phyloP scores from a whole-genome alignment of 371 early-diverging fungal species.

The Mucor lusitanicus region DNA sequence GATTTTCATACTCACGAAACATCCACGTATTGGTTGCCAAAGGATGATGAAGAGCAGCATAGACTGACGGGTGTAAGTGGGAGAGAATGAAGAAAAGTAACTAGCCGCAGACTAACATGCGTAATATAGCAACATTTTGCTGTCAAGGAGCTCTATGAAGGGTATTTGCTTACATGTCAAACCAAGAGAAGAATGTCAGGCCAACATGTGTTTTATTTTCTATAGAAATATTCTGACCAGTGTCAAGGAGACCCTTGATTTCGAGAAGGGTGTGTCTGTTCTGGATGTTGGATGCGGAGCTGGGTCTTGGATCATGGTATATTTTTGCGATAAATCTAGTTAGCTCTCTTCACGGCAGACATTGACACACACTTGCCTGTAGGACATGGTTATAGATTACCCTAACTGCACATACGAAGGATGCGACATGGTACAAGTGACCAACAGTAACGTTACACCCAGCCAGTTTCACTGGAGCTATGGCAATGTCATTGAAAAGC shows the following conservation, averaged over 20 bases:
- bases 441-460: slow-evolving; percentile 5
- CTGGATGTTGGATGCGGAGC: slow-evolving; percentile 25
- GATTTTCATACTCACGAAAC: slow-evolving; percentile 25
- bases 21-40: slow-evolving; percentile 21
- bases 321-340: background rate
- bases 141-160: slow-evolving; percentile 15
- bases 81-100: no score
- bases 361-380: background rate
- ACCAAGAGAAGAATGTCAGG: background rate
- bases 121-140: slow-evolving; percentile 22
- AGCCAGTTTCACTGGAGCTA: slow-evolving; percentile 8
- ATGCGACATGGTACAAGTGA: slow-evolving; percentile 17
- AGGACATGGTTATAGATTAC: slow-evolving; percentile 20
- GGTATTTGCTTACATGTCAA: slow-evolving; percentile 3
- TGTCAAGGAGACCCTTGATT: background rate
- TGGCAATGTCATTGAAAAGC: slow-evolving; percentile 19
- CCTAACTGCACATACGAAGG: slow-evolving; percentile 15
- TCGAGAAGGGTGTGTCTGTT: slow-evolving; percentile 3
- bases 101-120: background rate
- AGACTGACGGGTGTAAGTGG: slow-evolving; percentile 14
- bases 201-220: background rate
- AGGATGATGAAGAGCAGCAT: slow-evolving; percentile 21
- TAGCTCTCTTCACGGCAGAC: background rate
- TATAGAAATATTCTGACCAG: slow-evolving; percentile 9
- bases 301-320: slow-evolving; percentile 23